These are phyloP conservation scores for Boletales sp. DNA, from an alignment of 768 basidiomycete species.

Conservation along the genomic window DNA sequence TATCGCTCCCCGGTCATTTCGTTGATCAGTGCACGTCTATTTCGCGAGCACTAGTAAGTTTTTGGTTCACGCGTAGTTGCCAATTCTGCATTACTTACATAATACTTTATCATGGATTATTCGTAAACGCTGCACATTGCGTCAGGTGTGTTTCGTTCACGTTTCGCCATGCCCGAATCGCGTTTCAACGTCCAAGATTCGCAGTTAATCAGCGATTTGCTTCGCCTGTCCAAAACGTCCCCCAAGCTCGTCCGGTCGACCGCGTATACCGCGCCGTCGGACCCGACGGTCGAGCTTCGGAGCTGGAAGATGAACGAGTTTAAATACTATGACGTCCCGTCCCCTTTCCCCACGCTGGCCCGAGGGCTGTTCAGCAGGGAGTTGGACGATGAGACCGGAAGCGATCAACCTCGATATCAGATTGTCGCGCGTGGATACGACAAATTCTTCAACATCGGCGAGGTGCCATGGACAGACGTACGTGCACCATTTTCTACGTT, in stretches of 20 bases:
- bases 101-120: too few species aligned
- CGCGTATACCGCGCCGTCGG: conserved; percentile 54
- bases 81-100: too few species aligned
- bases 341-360: conserved; percentile 93
- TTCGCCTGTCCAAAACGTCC: conserved; percentile 47
- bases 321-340: conserved; percentile 87
- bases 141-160: too few species aligned
- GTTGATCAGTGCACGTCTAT: too few species aligned
- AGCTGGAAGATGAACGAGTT: conserved; percentile 99
- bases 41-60: too few species aligned
- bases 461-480: conserved; percentile 93
- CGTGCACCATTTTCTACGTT: conserved; percentile 24
- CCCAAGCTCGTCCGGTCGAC: conserved; percentile 66
- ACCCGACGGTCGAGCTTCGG: conserved; percentile 51
- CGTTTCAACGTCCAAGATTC: conserved; percentile 45
- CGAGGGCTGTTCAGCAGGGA: conserved; percentile 82
- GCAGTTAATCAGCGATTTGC: conserved; percentile 54
- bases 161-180: conserved; percentile 17
- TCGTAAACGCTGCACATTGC: too few species aligned
- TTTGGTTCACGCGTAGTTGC: too few species aligned
- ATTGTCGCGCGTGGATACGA: conserved; percentile 94
- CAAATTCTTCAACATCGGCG: conserved; percentile 98
- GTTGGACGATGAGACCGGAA: conserved; percentile 28
- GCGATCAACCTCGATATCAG: conserved; percentile 39
- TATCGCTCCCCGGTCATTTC: too few species aligned